phyloP scores from a whole-genome alignment of 75 land plant species.

The Pseudotsuga menziesii region DNA sequence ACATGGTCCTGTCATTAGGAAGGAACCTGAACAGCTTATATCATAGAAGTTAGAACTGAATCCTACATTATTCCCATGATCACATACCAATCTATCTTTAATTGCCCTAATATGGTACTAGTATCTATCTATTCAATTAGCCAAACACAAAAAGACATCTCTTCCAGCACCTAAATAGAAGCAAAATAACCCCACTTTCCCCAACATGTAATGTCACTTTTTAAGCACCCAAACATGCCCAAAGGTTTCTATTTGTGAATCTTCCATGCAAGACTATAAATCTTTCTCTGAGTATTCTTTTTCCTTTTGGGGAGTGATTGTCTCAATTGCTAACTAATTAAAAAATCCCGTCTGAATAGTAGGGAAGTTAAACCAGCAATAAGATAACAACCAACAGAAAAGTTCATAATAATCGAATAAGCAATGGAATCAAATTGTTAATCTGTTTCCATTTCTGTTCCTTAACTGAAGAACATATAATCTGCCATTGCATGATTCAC shows the following conservation, averaged over 20 bases:
- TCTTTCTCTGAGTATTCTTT: no score
- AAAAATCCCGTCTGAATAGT: not conserved
- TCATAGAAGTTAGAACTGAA: not conserved
- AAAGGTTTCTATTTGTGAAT: not conserved
- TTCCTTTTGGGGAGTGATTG: not conserved
- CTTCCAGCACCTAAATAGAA: no score
- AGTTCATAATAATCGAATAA: not conserved
- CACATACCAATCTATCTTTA: not conserved
- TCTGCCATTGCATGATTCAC: not conserved
- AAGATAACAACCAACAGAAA: not conserved
- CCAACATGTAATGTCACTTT: not conserved
- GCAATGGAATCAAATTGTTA: not conserved
- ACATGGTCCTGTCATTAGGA: not conserved
- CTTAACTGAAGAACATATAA: not conserved
- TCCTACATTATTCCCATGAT: not conserved
- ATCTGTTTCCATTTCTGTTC: not conserved
- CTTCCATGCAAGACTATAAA: not conserved
- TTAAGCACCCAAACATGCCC: not conserved
- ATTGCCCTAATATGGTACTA: not conserved
- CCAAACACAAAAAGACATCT: not conserved
- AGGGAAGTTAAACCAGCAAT: not conserved
- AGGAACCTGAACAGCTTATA: not conserved
- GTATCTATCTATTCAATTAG: not conserved
- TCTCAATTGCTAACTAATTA: not conserved
- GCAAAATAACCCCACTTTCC: not conserved